A percentile compares a stretch with the other conserved stretches of the same genome.
Evolutionary conservation across 1,284 basidiomycete genomes (phyloP).

Genomic region (Mycosarcoma mackinlayi): DNA sequence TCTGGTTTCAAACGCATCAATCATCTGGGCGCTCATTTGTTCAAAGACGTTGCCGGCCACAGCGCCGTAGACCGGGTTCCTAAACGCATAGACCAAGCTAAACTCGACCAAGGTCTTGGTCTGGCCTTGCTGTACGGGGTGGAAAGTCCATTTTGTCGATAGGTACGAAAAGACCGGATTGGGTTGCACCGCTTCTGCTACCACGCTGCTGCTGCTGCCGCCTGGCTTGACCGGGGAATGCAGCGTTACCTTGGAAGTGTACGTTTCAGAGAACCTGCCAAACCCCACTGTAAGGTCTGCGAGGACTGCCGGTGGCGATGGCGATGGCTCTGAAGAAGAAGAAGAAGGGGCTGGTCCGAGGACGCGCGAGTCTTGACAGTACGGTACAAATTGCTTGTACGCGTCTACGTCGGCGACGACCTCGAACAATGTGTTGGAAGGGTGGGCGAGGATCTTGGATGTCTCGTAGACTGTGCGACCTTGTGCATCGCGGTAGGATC

Average conservation of each 20-base stretch:
- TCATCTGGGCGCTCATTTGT: constrained; percentile 87
- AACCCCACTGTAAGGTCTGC: constrained; percentile 91
- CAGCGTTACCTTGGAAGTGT: constrained; percentile 85
- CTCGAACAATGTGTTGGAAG: constrained; percentile 78
- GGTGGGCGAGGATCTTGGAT: constrained; percentile 21
- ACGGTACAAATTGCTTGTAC: constrained; percentile 88
- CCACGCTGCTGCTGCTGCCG: constrained; percentile 19
- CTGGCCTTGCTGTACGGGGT: constrained; percentile 13
- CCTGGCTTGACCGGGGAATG: constrained; percentile 77
- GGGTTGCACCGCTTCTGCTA: constrained; percentile 44
- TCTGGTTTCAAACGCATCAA: constrained; percentile 87
- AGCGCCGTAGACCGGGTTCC: constrained; percentile 84
- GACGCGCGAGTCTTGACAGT: constrained; percentile 82
- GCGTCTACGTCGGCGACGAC: constrained; percentile 88
- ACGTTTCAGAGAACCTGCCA: constrained; percentile 85
- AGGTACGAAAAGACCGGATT: constrained; percentile 86
- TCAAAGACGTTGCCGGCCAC: constrained; percentile 85
- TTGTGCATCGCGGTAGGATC: constrained; percentile 32
- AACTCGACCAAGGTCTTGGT: constrained; percentile 54
- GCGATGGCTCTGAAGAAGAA: neutral
- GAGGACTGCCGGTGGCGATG: constrained; percentile 63
- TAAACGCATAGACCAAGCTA: constrained; percentile 81
- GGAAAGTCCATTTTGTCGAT: constrained; percentile 76
- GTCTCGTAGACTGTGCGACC: constrained; percentile 41
- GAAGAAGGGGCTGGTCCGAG: constrained; percentile 66